A percentile compares a stretch with the other conserved stretches of the same genome.
phyloP scores from a whole-genome alignment of 2,329 filamentous ascomycete genomes.

The Exophiala dermatitidis region DNA sequence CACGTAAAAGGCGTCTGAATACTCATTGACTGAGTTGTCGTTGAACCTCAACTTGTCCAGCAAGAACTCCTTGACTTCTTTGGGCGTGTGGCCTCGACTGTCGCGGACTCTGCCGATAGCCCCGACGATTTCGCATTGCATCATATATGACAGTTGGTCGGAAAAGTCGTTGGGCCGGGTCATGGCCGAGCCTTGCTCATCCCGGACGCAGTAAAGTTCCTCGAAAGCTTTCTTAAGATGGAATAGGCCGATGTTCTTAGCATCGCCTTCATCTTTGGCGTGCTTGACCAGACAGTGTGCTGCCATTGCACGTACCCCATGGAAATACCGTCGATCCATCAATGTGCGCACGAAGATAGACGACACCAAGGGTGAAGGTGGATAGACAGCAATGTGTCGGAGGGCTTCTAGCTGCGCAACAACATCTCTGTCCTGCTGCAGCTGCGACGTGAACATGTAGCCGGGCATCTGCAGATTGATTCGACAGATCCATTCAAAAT shows the following conservation, averaged over 20 bases:
- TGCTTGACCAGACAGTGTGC: slow-evolving; percentile 71
- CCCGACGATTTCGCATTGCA: slow-evolving; percentile 75
- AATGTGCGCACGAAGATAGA: slow-evolving; percentile 84
- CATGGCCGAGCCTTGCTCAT: slow-evolving; percentile 53
- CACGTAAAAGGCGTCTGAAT: slow-evolving; percentile 84
- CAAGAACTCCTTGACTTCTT: slow-evolving; percentile 72
- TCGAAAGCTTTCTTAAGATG: slow-evolving; percentile 83
- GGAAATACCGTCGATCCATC: slow-evolving; percentile 86
- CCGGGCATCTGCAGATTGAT: slow-evolving; percentile 76
- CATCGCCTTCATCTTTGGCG: slow-evolving; percentile 53
- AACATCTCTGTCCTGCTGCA: slow-evolving; percentile 94
- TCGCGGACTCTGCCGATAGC: slow-evolving; percentile 75
- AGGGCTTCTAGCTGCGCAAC: slow-evolving; percentile 74
- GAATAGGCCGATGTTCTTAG: slow-evolving; percentile 69
- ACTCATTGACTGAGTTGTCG: slow-evolving; percentile 84
- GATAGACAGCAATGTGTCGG: slow-evolving; percentile 61
- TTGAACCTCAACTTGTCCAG: slow-evolving; percentile 87
- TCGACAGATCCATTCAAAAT: slow-evolving; percentile 92
- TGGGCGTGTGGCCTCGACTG: slow-evolving; percentile 65
- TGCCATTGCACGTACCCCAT: slow-evolving; percentile 83
- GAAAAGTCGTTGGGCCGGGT: slow-evolving; percentile 86
- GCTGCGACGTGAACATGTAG: slow-evolving; percentile 96
- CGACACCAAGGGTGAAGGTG: slow-evolving; percentile 72
- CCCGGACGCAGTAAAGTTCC: slow-evolving; percentile 77
- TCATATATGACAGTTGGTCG: slow-evolving; percentile 74